phyloP scores from a whole-genome alignment of 768 basidiomycete species.

The Termitomyces heimii region DNA sequence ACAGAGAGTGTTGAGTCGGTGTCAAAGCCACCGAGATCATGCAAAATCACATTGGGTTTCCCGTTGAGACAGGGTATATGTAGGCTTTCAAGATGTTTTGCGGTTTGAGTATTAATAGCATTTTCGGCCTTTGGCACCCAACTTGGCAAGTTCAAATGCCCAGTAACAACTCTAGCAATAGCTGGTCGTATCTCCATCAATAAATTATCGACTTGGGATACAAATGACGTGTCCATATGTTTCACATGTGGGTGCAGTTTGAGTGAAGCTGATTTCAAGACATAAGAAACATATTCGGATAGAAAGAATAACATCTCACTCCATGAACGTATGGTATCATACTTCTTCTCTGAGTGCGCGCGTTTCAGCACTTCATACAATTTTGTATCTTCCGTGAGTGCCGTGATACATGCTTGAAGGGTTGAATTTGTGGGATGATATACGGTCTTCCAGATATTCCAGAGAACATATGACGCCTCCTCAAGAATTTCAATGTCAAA shows the following conservation, averaged over 20 bases:
- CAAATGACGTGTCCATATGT: constrained; percentile 9
- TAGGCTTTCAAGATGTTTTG: constrained; percentile 22
- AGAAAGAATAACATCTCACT: constrained; percentile 14
- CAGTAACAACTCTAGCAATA: constrained; percentile 25
- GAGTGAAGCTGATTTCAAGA: not conserved
- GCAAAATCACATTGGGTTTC: constrained; percentile 35
- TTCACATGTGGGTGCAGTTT: constrained; percentile 5
- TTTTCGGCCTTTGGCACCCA: constrained; percentile 22
- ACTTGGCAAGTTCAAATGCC: constrained; percentile 24
- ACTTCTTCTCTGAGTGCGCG: constrained; percentile 22
- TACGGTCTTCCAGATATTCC: constrained; percentile 30
- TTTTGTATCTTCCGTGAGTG: constrained; percentile 22
- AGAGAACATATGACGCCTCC: constrained; percentile 34
- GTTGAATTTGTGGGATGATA: constrained; percentile 21
- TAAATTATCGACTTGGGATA: constrained; percentile 15
- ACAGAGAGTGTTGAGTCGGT: constrained; percentile 22
- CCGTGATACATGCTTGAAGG: constrained; percentile 26
- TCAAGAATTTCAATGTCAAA: constrained; percentile 31
- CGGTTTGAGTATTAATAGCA: constrained; percentile 15
- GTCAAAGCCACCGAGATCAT: constrained; percentile 34
- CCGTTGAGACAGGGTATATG: constrained; percentile 30
- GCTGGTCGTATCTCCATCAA: constrained; percentile 24
- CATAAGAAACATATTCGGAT: not conserved
- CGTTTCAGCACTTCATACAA: constrained; percentile 28
- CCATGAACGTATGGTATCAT: constrained; percentile 22